phyloP scores from a whole-genome alignment of 768 basidiomycete genomes.

The Phanerochaete carnosa region DNA sequence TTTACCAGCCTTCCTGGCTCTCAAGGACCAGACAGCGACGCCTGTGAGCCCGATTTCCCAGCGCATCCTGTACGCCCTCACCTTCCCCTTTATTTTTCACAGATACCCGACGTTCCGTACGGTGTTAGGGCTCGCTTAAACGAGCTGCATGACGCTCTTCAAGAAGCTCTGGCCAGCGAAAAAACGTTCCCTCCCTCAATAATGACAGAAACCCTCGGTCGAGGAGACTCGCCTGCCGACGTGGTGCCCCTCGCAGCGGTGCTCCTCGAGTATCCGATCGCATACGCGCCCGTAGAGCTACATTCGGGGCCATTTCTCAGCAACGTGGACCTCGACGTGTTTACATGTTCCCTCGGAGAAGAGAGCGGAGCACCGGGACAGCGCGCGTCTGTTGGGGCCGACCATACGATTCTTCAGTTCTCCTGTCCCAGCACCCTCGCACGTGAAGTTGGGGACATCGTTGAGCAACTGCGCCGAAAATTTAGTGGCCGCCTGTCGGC shows the following conservation, averaged over 20 bases:
- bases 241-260: conserved; percentile 55
- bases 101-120: background rate
- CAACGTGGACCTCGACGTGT: conserved; percentile 47
- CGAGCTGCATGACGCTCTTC: background rate
- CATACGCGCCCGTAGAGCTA: conserved; percentile 39
- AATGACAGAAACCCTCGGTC: background rate
- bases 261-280: conserved; percentile 60
- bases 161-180: background rate
- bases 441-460: conserved; percentile 13
- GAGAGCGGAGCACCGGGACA: background rate
- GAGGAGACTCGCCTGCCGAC: conserved; percentile 5
- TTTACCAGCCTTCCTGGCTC: conserved; percentile 7
- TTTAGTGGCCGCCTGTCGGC: conserved; percentile 32
- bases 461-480: conserved; percentile 26
- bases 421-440: conserved; percentile 45
- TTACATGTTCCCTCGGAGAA: conserved; percentile 35
- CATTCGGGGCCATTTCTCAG: conserved; percentile 38
- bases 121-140: background rate
- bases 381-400: background rate
- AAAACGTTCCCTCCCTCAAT: conserved; percentile 1
- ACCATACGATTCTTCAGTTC: conserved; percentile 50
- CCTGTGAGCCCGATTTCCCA: background rate
- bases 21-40: background rate
- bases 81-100: background rate
- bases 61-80: too few species aligned